These are phyloP conservation scores for Verticillium nonalfalfae DNA, from an alignment of 2,329 filamentous ascomycete species.

Conservation along the genomic window DNA sequence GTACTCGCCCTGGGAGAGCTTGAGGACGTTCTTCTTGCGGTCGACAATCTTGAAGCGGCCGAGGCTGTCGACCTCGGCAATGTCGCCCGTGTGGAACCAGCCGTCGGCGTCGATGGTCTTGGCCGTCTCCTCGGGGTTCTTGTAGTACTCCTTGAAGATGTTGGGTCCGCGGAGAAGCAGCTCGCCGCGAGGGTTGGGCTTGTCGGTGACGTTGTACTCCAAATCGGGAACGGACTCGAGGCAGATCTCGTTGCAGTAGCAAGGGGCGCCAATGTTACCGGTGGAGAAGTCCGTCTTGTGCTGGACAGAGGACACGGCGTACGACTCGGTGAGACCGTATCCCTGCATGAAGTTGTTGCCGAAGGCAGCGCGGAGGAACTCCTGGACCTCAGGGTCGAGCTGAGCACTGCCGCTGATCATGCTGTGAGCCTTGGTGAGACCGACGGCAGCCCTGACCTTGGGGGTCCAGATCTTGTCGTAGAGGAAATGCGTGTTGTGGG, in stretches of 20 bases:
- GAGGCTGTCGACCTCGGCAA: conserved; percentile 74
- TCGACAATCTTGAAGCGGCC: conserved; percentile 93
- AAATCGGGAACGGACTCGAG: conserved; percentile 86
- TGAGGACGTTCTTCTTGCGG: conserved; percentile 98
- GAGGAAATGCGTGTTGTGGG: conserved; percentile 71
- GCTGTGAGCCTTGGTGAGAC: conserved; percentile 63
- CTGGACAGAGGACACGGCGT: conserved; percentile 71
- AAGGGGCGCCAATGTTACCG: conserved; percentile 76
- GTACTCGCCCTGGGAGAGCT: conserved; percentile 96
- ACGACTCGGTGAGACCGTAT: conserved; percentile 91
- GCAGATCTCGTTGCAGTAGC: conserved; percentile 65
- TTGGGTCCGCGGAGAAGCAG: conserved; percentile 75
- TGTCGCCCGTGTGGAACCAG: conserved; percentile 97
- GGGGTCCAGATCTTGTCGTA: conserved; percentile 87
- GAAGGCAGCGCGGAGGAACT: conserved; percentile 81
- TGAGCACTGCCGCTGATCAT: conserved; percentile 90
- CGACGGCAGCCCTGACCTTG: conserved; percentile 79
- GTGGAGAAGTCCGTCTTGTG: conserved; percentile 61
- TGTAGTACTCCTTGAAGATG: conserved; percentile 83
- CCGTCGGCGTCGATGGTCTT: conserved; percentile 81
- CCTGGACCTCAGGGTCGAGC: conserved; percentile 79
- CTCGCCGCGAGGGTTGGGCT: conserved; percentile 85
- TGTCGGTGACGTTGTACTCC: conserved; percentile 84
- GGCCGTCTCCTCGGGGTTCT: conserved; percentile 79
- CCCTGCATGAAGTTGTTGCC: conserved; percentile 77